Evolutionary conservation across 805 yeast genomes (phyloP).

Genomic region (Metschnikowia drakensbergensis): DNA sequence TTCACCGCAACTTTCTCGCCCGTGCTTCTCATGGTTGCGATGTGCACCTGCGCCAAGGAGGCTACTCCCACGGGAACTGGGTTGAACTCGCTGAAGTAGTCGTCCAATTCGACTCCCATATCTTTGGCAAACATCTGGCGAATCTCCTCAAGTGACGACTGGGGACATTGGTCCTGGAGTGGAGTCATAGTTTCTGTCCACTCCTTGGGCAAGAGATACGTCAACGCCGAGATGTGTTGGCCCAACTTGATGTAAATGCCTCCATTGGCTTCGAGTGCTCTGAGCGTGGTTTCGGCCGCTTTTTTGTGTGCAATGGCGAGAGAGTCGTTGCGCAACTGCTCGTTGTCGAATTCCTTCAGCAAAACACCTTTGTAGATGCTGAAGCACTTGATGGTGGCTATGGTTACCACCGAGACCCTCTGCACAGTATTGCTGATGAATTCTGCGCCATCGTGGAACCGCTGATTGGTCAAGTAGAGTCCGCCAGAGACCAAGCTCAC

Average conservation of each 20-base stretch:
- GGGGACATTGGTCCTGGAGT: conserved; percentile 86
- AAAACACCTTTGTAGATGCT: conserved; percentile 60
- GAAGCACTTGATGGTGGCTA: conserved; percentile 73
- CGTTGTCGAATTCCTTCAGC: conserved; percentile 36
- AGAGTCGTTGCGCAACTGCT: conserved; percentile 45
- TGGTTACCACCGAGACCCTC: conserved; percentile 59
- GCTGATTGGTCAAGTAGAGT: conserved; percentile 37
- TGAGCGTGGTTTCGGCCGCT: conserved; percentile 76
- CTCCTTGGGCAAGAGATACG: conserved; percentile 83
- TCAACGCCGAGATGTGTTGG: conserved; percentile 89
- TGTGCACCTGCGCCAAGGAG: conserved; percentile 92
- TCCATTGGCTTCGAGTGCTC: conserved; percentile 80
- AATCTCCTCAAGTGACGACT: conserved; percentile 67
- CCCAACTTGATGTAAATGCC: conserved; percentile 94
- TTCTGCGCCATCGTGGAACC: conserved; percentile 27
- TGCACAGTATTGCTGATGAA: conserved; percentile 38
- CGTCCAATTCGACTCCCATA: conserved; percentile 56
- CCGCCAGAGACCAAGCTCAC: conserved; percentile 16
- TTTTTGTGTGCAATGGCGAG: conserved; percentile 62
- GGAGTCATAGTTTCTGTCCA: conserved; percentile 97
- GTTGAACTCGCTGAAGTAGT: conserved; percentile 63
- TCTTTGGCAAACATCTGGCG: conserved; percentile 64
- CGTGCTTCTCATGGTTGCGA: conserved; percentile 54
- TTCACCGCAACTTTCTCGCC: conserved; percentile 87
- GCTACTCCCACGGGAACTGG: conserved; percentile 89